These are phyloP conservation scores for Nemophila menziesii DNA, from an alignment of 257 asterid species.

Conservation along the genomic window DNA sequence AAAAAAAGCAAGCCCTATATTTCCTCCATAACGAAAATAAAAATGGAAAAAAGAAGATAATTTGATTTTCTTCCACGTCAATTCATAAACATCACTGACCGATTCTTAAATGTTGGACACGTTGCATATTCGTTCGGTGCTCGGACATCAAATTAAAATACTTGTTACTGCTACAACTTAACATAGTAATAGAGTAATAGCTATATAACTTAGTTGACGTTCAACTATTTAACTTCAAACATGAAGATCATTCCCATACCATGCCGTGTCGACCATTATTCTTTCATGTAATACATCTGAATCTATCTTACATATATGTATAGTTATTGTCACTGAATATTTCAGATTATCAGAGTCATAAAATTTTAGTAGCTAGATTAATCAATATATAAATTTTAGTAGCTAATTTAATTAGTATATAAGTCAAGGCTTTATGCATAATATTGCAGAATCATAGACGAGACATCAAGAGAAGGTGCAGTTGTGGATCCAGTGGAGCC, in stretches of 20 bases:
- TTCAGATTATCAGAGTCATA: too few relatives aligned
- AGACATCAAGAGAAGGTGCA: slow-evolving; percentile 72
- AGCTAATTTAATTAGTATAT: too few relatives aligned
- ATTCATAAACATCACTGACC: not conserved
- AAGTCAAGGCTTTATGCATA: too few relatives aligned
- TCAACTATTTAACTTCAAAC: not conserved
- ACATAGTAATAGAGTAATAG: too few relatives aligned
- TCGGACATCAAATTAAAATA: not conserved
- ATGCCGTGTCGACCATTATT: slow-evolving; percentile 55
- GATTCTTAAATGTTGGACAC: not conserved
- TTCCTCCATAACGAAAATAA: too few relatives aligned
- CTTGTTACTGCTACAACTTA: not conserved
- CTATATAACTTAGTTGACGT: not conserved
- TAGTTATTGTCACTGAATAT: too few relatives aligned
- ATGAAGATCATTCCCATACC: slow-evolving; percentile 72
- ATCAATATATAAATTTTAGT: too few relatives aligned
- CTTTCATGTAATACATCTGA: slow-evolving; percentile 33
- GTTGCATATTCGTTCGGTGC: not conserved
- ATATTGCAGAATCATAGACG: slow-evolving; percentile 34
- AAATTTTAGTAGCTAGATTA: too few relatives aligned
- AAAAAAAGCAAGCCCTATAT: too few relatives aligned
- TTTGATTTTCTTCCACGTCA: not conserved
- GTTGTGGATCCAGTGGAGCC: slow-evolving; percentile 95
- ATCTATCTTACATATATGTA: too few relatives aligned
- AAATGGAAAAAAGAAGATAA: not conserved